A percentile compares a stretch with the other conserved stretches of the same genome.
Conservation (phyloP, 2,329 filamentous ascomycete genomes). For the Trichophyton rubrum region DNA sequence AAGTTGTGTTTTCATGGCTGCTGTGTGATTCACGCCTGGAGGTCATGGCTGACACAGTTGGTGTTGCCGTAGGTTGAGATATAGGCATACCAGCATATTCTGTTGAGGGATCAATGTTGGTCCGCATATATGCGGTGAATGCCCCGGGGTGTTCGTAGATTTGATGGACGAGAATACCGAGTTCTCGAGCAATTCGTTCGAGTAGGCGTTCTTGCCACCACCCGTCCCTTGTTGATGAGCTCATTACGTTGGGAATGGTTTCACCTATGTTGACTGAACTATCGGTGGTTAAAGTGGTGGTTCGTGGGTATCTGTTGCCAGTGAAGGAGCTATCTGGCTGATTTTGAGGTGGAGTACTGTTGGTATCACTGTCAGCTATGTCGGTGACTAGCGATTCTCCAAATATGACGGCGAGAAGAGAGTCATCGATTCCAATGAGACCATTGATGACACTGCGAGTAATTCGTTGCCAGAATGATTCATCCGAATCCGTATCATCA, state of each 20-base stretch:
- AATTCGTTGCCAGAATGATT: constrained; percentile 67
- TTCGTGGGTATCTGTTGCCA: constrained; percentile 10
- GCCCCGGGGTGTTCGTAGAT: constrained; percentile 78
- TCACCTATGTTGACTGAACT: constrained; percentile 20
- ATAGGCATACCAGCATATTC: constrained; percentile 69
- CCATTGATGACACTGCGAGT: constrained; percentile 79
- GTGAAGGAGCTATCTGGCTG: constrained; percentile 26
- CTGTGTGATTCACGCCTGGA: constrained; percentile 14
- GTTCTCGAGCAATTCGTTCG: constrained; percentile 72
- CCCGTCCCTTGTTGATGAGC: constrained; percentile 19
- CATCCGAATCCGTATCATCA: constrained; percentile 37
- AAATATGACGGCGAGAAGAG: constrained; percentile 70
- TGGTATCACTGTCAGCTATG: constrained; percentile 7
- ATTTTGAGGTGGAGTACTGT: constrained; percentile 7
- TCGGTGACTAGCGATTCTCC: constrained; percentile 58
- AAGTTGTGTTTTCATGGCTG: constrained; percentile 18
- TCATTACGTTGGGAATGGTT: constrained; percentile 21
- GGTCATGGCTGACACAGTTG: constrained; percentile 5
- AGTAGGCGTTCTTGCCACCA: constrained; percentile 51
- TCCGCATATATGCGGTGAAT: constrained; percentile 65
- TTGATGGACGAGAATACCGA: constrained; percentile 71
- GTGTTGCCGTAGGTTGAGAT: constrained; percentile 17
- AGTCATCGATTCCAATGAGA: constrained; percentile 81
- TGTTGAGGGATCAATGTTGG: constrained; percentile 48
- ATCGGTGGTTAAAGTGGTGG: neutral